Percentiles rank a stretch among this genome's conserved stretches.
Conservation (phyloP, 2,329 filamentous ascomycete species). For the Colletotrichum incanum region DNA sequence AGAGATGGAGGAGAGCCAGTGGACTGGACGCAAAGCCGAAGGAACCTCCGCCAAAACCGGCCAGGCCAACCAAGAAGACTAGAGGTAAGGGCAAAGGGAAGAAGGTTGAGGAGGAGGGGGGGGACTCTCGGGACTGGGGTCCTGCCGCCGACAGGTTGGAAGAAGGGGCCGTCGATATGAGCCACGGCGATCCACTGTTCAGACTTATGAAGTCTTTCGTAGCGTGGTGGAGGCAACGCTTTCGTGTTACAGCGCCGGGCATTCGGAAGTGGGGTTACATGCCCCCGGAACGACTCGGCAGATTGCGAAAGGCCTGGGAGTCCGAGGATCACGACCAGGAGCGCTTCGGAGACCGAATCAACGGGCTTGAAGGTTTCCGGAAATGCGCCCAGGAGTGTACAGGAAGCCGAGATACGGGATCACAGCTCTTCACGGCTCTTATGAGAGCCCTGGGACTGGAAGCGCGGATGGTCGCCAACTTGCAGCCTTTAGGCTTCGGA, state of each 20-base stretch:
- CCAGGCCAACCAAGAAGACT: constrained; percentile 47
- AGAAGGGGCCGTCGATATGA: constrained; percentile 81
- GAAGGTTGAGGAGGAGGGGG: constrained; percentile 46
- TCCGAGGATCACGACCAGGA: constrained; percentile 73
- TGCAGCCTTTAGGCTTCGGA: constrained; percentile 91
- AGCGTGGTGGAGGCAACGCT: constrained; percentile 90
- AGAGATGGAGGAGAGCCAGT: constrained; percentile 80
- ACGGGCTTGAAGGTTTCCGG: constrained; percentile 78
- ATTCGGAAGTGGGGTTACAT: constrained; percentile 93
- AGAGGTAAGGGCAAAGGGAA: constrained; percentile 59
- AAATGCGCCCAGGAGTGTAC: constrained; percentile 77
- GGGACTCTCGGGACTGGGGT: constrained; percentile 77
- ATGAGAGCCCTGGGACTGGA: constrained; percentile 86
- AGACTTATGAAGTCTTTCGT: constrained; percentile 82
- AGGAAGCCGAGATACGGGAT: constrained; percentile 89
- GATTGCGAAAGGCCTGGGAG: constrained; percentile 80
- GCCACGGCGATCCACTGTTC: constrained; percentile 85
- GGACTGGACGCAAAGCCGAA: constrained; percentile 67
- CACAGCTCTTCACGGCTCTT: constrained; percentile 91
- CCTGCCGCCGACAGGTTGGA: constrained; percentile 78
- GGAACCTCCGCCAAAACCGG: constrained; percentile 50
- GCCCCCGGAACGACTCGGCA: constrained; percentile 80
- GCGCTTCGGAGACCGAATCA: constrained; percentile 83
- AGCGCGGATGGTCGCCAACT: constrained; percentile 84
- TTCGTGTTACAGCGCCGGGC: constrained; percentile 82